Evolutionary conservation across 1,139 yeast genomes (phyloP).

Genomic region (Kurtzmaniella quercitrusa): DNA sequence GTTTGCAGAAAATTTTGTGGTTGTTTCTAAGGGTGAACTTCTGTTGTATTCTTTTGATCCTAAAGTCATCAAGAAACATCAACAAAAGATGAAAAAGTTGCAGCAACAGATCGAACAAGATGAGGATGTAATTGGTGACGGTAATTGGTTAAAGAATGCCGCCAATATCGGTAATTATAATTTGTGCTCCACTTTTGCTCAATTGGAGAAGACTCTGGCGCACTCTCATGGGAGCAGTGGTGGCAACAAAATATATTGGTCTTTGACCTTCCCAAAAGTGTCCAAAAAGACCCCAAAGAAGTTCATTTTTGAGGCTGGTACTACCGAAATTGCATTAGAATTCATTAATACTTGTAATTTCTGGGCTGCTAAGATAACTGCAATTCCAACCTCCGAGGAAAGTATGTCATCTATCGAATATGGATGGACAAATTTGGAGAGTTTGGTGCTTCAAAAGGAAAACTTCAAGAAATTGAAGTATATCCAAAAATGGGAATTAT

Average conservation of each 20-base stretch:
- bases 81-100: conserved; percentile 27
- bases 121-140: conserved; percentile 49
- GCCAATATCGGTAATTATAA: conserved; percentile 46
- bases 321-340: conserved; percentile 63
- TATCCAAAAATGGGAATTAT: conserved; percentile 39
- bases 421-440: conserved; percentile 67
- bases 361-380: conserved; percentile 85
- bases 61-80: conserved; percentile 39
- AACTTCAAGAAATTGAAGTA: conserved; percentile 32
- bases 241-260: conserved; percentile 22
- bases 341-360: conserved; percentile 78
- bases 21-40: conserved; percentile 55
- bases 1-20: conserved; percentile 49
- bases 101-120: conserved; percentile 19
- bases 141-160: conserved; percentile 61
- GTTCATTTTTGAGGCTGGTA: conserved; percentile 55
- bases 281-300: conserved; percentile 32
- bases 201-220: conserved; percentile 22
- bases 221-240: conserved; percentile 6
- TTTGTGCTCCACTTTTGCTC: conserved; percentile 48
- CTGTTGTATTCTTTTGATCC: conserved; percentile 51
- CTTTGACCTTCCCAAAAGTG: conserved; percentile 37
- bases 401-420: conserved; percentile 72
- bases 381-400: conserved; percentile 62
- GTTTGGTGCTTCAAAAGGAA: conserved; percentile 23